A percentile compares a stretch with the other conserved stretches of the same genome.
These are phyloP conservation scores for Blastobotrys attinorum DNA, from an alignment of 805 yeast genomes.

Conservation along the genomic window DNA sequence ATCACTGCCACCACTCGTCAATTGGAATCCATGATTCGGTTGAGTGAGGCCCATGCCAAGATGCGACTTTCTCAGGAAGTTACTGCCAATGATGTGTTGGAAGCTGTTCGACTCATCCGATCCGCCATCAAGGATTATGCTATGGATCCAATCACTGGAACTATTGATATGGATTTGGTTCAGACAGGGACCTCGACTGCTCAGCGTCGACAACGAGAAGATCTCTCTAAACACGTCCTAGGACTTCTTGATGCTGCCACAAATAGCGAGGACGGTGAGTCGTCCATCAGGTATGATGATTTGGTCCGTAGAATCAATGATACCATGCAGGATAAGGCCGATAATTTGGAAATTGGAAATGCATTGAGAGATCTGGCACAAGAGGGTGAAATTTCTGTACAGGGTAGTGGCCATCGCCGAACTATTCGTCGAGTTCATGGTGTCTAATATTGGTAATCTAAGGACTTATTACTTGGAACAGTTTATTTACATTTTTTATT, in stretches of 20 bases:
- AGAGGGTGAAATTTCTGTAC: conserved; percentile 59
- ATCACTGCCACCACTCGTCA: conserved; percentile 98
- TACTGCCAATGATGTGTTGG: conserved; percentile 73
- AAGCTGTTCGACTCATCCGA: conserved; percentile 86
- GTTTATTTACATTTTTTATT: no score
- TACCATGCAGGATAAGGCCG: conserved; percentile 54
- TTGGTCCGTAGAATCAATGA: conserved; percentile 59
- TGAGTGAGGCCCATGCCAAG: conserved; percentile 95
- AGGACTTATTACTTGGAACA: no score
- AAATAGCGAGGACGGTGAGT: conserved; percentile 33
- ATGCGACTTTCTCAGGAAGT: conserved; percentile 76
- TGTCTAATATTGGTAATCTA: neutral
- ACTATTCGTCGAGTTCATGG: conserved; percentile 35
- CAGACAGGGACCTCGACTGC: conserved; percentile 93
- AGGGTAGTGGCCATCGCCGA: conserved; percentile 47
- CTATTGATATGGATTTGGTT: conserved; percentile 94
- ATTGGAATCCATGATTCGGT: conserved; percentile 88
- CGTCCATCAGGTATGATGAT: conserved; percentile 47
- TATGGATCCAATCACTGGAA: conserved; percentile 93
- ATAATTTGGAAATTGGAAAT: conserved; percentile 61
- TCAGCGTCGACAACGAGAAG: conserved; percentile 71
- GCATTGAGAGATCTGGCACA: conserved; percentile 58
- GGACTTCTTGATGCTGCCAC: conserved; percentile 36
- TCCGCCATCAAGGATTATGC: conserved; percentile 97
- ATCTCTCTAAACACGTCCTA: conserved; percentile 54